Percentiles rank a stretch among this genome's conserved stretches.
Conservation (phyloP, 441 rosid genomes). For the Populus trichocarpa region DNA sequence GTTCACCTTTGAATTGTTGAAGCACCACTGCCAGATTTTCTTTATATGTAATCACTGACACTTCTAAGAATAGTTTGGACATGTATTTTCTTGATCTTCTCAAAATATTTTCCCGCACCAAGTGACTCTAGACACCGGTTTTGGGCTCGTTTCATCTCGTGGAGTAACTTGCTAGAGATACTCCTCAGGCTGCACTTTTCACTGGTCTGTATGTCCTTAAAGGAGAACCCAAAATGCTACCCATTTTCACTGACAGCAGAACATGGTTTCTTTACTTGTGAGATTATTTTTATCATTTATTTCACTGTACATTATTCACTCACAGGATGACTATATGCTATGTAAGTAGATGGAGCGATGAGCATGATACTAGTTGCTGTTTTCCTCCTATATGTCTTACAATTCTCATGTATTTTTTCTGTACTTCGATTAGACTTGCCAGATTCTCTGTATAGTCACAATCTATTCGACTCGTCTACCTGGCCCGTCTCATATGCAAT, state of each 20-base stretch:
- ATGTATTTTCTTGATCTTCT: not conserved
- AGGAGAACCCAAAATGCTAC: not conserved
- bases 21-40: not conserved
- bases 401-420: not conserved
- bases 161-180: not conserved
- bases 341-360: not conserved
- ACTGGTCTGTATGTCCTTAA: not conserved
- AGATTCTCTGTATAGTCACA: constrained; percentile 73
- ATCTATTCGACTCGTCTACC: constrained; percentile 97
- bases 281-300: not conserved
- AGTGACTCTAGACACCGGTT: not conserved
- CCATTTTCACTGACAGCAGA: not conserved
- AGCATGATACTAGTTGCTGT: not conserved
- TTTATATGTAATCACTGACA: not conserved
- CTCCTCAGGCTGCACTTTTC: not conserved
- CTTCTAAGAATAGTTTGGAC: not conserved
- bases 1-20: not conserved
- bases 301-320: not conserved
- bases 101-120: not conserved
- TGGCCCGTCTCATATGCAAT: constrained; percentile 45
- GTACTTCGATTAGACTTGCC: constrained; percentile 55
- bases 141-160: not conserved
- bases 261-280: not conserved
- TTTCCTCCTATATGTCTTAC: not conserved
- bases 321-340: not conserved